Percentiles rank a stretch among this genome's conserved stretches.
phyloP scores from a whole-genome alignment of 495 filamentous ascomycete genomes.

The Aspergillus conjunctus region DNA sequence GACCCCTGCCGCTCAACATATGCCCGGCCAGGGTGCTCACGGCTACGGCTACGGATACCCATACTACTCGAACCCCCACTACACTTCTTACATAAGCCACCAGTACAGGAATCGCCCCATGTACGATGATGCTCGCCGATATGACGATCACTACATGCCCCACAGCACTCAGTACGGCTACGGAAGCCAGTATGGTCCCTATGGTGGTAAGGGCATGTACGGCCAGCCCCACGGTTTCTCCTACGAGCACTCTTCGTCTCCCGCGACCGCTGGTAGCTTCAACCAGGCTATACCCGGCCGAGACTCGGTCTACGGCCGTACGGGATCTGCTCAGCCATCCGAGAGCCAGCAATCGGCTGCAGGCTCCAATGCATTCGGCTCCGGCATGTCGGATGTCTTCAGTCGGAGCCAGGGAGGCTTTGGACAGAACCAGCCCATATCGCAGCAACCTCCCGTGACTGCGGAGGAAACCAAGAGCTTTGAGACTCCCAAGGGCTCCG shows the following conservation, averaged over 20 bases:
- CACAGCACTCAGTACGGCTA: constrained; percentile 65
- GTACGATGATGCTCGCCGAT: constrained; percentile 59
- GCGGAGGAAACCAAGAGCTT: constrained; percentile 77
- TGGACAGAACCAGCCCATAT: constrained; percentile 66
- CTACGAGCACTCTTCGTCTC: constrained; percentile 78
- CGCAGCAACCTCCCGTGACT: constrained; percentile 62
- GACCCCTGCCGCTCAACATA: constrained; percentile 63
- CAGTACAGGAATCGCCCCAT: constrained; percentile 55
- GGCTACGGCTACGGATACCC: constrained; percentile 71
- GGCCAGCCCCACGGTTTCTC: constrained; percentile 79
- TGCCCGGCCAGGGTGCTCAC: constrained; percentile 56
- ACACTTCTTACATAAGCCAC: constrained; percentile 75
- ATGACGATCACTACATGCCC: constrained; percentile 57
- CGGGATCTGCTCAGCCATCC: constrained; percentile 70
- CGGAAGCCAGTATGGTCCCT: constrained; percentile 71
- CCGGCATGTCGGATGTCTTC: constrained; percentile 77
- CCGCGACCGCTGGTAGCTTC: constrained; percentile 70
- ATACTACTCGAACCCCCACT: constrained; percentile 82
- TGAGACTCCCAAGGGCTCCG: constrained; percentile 71
- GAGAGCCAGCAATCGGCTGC: constrained; percentile 65
- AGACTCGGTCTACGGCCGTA: constrained; percentile 78
- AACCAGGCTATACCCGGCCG: constrained; percentile 65
- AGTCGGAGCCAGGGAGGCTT: constrained; percentile 69
- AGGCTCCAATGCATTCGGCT: constrained; percentile 62
- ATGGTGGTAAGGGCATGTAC: constrained; percentile 76